Evolutionary conservation across 768 basidiomycete genomes (phyloP).

Genomic region (Cystofilobasidium ferigula): DNA sequence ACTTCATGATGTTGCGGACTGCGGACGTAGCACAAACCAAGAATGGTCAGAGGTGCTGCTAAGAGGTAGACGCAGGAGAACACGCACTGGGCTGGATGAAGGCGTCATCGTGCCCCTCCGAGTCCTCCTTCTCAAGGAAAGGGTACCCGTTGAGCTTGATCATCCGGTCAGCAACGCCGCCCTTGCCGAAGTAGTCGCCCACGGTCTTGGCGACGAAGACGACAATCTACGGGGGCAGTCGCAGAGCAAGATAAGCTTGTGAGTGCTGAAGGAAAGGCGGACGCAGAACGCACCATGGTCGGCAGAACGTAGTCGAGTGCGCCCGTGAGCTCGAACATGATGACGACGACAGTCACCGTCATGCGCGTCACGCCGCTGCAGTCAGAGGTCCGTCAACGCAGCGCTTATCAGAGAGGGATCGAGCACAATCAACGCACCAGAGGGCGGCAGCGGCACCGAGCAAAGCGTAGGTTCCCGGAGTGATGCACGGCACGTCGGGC

Average conservation of each 20-base stretch:
- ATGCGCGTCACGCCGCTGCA: constrained; percentile 87
- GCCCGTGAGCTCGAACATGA: constrained; percentile 98
- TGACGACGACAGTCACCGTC: constrained; percentile 94
- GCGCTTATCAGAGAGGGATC: background rate
- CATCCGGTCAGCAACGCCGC: constrained; percentile 92
- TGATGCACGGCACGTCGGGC: constrained; percentile 90
- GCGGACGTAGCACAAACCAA: background rate
- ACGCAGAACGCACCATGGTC: constrained; percentile 70
- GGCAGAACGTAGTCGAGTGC: constrained; percentile 94
- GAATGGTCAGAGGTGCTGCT: background rate
- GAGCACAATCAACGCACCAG: constrained; percentile 46
- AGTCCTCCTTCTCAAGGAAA: constrained; percentile 86
- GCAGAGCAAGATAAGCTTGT: background rate
- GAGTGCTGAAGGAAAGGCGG: background rate
- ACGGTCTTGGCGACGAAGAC: constrained; percentile 93
- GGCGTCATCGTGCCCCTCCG: constrained; percentile 47
- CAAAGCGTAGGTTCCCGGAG: constrained; percentile 95
- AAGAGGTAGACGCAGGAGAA: background rate
- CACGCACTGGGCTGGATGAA: constrained; percentile 76
- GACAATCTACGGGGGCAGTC: constrained; percentile 60
- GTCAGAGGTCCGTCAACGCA: background rate
- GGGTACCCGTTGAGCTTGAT: constrained; percentile 96
- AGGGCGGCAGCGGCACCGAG: constrained; percentile 92
- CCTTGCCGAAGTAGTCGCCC: constrained; percentile 82
- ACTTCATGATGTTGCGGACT: constrained; percentile 87